Conservation (phyloP, 495 filamentous ascomycete species). For the Penicillium roqueforti region DNA sequence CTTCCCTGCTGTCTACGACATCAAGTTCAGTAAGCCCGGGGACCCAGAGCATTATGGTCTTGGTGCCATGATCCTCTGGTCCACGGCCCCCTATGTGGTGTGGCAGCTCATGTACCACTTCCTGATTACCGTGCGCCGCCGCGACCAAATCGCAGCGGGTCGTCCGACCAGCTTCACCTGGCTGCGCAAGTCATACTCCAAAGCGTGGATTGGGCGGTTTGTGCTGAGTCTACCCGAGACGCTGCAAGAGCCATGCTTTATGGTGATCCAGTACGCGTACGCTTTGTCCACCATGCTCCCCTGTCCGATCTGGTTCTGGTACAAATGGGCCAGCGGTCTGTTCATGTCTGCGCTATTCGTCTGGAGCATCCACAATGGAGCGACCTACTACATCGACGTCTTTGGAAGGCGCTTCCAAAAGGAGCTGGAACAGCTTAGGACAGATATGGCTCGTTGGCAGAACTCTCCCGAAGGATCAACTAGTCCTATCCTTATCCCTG, state of each 20-base stretch:
- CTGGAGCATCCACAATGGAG: slow-evolving; percentile 93
- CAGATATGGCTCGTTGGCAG: slow-evolving; percentile 90
- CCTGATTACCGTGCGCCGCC: slow-evolving; percentile 85
- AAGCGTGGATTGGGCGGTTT: slow-evolving; percentile 79
- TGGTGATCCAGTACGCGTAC: slow-evolving; percentile 91
- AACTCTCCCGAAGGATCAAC: slow-evolving; percentile 38
- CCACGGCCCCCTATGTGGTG: slow-evolving; percentile 81
- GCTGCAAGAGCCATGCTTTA: slow-evolving; percentile 87
- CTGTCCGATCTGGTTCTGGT: slow-evolving; percentile 93
- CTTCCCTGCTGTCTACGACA: slow-evolving; percentile 84
- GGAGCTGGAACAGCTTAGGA: slow-evolving; percentile 85
- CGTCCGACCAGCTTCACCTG: slow-evolving; percentile 96
- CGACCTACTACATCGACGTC: slow-evolving; percentile 95
- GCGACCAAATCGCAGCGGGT: slow-evolving; percentile 92
- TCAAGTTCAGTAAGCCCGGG: slow-evolving; percentile 67
- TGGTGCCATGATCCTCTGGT: slow-evolving; percentile 84
- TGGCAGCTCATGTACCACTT: slow-evolving; percentile 94
- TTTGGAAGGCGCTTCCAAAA: slow-evolving; percentile 96
- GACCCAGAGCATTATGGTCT: slow-evolving; percentile 76
- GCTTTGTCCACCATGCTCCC: slow-evolving; percentile 90
- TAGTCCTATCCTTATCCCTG: slow-evolving; percentile 31
- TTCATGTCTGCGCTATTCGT: slow-evolving; percentile 78
- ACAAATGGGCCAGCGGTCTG: slow-evolving; percentile 66
- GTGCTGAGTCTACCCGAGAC: slow-evolving; percentile 70
- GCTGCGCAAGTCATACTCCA: slow-evolving; percentile 85